Percentiles rank a stretch among this genome's conserved stretches.
Evolutionary conservation across 108 stramenopile genomes (phyloP).

Genomic region (Asterionellopsis glacialis): DNA sequence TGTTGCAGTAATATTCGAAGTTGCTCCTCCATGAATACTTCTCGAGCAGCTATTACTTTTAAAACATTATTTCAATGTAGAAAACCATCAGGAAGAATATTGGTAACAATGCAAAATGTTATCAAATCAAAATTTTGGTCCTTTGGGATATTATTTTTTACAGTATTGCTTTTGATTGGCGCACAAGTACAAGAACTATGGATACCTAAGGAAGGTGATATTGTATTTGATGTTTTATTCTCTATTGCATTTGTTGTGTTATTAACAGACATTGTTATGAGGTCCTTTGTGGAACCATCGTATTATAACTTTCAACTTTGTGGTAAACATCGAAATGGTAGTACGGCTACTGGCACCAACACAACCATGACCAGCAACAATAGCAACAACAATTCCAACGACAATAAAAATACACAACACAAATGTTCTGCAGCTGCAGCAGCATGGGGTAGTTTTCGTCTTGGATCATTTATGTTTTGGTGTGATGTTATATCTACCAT

Average conservation of each 20-base stretch:
- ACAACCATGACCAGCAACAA: too few species aligned
- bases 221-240: slow-evolving; percentile 41
- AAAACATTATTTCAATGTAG: too few species aligned
- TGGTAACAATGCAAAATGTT: too few species aligned
- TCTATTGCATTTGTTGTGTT: slow-evolving; percentile 32
- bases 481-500: slow-evolving; percentile 58
- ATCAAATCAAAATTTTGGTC: too few species aligned
- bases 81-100: too few species aligned
- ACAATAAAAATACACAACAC: slow-evolving; percentile 4
- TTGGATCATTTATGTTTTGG: slow-evolving; percentile 75
- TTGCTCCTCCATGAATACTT: too few species aligned
- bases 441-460: slow-evolving; percentile 9
- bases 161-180: slow-evolving; percentile 54
- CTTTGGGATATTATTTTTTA: slow-evolving; percentile 17
- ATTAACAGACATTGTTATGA: slow-evolving; percentile 44
- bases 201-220: slow-evolving; percentile 24
- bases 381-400: slow-evolving; percentile 2
- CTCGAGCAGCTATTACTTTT: too few species aligned
- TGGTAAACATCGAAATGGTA: not conserved
- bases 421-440: slow-evolving; percentile 11
- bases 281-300: slow-evolving; percentile 32
- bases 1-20: too few species aligned
- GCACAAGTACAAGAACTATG: slow-evolving; percentile 44
- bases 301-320: slow-evolving; percentile 41
- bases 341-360: too few species aligned